These are phyloP conservation scores for Pythium folliculosum DNA, from an alignment of 352 stramenopile species.

Conservation along the genomic window DNA sequence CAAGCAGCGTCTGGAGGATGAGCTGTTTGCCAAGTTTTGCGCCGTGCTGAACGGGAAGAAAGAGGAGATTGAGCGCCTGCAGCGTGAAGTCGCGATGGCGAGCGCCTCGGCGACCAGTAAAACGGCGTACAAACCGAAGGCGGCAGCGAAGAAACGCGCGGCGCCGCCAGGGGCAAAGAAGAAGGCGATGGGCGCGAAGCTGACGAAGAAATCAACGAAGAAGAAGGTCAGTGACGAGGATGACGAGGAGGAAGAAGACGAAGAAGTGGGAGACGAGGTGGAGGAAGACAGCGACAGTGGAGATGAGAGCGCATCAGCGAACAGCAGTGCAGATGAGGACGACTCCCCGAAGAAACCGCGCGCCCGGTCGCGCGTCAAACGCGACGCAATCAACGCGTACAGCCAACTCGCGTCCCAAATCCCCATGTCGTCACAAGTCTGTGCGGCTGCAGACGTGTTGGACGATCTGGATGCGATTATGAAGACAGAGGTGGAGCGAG, in stretches of 20 bases:
- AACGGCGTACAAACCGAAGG: slow-evolving; percentile 10
- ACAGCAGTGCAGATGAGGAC: slow-evolving; percentile 5
- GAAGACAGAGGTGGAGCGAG: slow-evolving; percentile 34
- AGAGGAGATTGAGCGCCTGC: slow-evolving; percentile 51
- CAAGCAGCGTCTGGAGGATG: slow-evolving; percentile 50
- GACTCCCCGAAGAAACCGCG: background rate
- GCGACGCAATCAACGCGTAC: slow-evolving; percentile 38
- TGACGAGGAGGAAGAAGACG: slow-evolving; percentile 25
- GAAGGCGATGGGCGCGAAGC: slow-evolving; percentile 36
- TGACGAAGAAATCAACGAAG: slow-evolving; percentile 27
- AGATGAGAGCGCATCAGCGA: background rate
- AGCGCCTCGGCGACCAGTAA: background rate
- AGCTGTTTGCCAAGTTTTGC: slow-evolving; percentile 48
- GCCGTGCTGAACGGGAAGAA: slow-evolving; percentile 64
- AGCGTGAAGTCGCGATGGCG: slow-evolving; percentile 34
- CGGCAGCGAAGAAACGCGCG: slow-evolving; percentile 17
- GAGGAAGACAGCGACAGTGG: slow-evolving; percentile 13
- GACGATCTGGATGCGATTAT: slow-evolving; percentile 51
- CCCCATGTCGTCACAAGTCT: slow-evolving; percentile 37
- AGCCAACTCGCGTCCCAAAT: slow-evolving; percentile 34
- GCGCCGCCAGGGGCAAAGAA: slow-evolving; percentile 16
- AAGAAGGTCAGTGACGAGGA: slow-evolving; percentile 13
- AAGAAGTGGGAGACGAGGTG: slow-evolving; percentile 22
- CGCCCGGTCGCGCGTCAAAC: slow-evolving; percentile 5
- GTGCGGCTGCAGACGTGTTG: slow-evolving; percentile 42